phyloP scores from a whole-genome alignment of 306 rosid genomes.

The Sesbania bispinosa region DNA sequence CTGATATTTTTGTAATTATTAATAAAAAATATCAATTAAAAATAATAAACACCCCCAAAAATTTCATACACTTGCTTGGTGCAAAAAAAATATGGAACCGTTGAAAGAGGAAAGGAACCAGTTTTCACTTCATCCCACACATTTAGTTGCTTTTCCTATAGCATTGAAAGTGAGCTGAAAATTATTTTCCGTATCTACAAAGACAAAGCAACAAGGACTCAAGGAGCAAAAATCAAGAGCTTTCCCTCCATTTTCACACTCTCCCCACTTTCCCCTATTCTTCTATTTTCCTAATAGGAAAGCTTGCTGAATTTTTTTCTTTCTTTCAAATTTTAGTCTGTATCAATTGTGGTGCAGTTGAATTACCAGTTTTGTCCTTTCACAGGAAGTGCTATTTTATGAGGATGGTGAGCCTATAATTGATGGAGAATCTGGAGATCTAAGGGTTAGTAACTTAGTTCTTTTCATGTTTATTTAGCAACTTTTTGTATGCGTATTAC shows the following conservation, averaged over 20 bases:
- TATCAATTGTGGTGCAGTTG: background rate
- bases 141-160: background rate
- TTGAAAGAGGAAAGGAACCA: no score
- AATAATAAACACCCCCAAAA: no score
- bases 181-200: background rate
- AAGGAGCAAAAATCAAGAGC: background rate
- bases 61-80: no score
- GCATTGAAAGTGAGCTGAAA: background rate
- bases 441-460: slow-evolving; percentile 52
- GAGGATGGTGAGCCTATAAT: slow-evolving; percentile 97
- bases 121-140: no score
- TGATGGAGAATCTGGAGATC: slow-evolving; percentile 96
- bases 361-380: slow-evolving; percentile 20
- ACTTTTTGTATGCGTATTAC: slow-evolving; percentile 12
- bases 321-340: background rate
- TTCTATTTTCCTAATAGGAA: no score
- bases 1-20: no score
- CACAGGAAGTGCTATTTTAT: slow-evolving; percentile 88
- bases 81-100: no score
- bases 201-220: no score
- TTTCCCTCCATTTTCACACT: background rate
- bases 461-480: background rate
- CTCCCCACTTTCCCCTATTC: background rate
- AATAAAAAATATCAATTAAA: no score
- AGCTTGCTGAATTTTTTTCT: background rate